Base-by-base conservation (phyloP, 1,139 yeast genomes). In the Wickerhamiella pararugosa region DNA sequence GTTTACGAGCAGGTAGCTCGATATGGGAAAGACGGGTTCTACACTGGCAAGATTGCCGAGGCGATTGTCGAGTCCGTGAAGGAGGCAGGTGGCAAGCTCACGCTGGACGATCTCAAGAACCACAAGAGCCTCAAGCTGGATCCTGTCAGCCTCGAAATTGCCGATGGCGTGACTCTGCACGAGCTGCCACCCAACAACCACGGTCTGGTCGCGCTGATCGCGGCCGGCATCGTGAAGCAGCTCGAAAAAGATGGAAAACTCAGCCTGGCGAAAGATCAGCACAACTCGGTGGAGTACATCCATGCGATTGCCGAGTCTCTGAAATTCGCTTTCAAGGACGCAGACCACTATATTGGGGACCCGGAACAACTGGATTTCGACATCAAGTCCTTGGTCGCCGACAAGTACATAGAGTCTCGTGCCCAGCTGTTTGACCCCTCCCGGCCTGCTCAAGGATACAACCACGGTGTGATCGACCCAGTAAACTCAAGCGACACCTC, bases 111-210 rank as follows among this genome's bases (percentile, higher is more conserved):
- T 55, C 64, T 82, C 41, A 58, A 58, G 9, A 47, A 51, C 10
- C 90, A 80, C 56, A 59, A 66, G 0, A 71, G 86, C 3, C 67
- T 78, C 0, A 66, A 72, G 49, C 76, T 77, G 11, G 76, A 75
- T 1, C 84, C 90, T 1, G 71, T 79, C 28, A 61, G 64, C 11
- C 58, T 75, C 42, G 69, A 52, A 2, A 51, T 54, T 25, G 43
- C 44, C 29, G 71, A 44, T 62, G 67, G 47, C 53, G 74, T 48
- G 28, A 50, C 49, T n/a, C 53, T 65, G 33, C 78, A 83, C 79
- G 90, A 79, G 55, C 76, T 79, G 47, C 90, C 93, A 6, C 92
- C 93, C 28, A 81, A 77, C 56, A 86, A 92, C 4, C 83, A 80
- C 43, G 92, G 92, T 1, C 61, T 80, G 32, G 80, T 80, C 37